A percentile compares a stretch with the other conserved stretches of the same genome.
These are phyloP conservation scores for Grammothele lineata DNA, from an alignment of 768 basidiomycete genomes.

Conservation along the genomic window DNA sequence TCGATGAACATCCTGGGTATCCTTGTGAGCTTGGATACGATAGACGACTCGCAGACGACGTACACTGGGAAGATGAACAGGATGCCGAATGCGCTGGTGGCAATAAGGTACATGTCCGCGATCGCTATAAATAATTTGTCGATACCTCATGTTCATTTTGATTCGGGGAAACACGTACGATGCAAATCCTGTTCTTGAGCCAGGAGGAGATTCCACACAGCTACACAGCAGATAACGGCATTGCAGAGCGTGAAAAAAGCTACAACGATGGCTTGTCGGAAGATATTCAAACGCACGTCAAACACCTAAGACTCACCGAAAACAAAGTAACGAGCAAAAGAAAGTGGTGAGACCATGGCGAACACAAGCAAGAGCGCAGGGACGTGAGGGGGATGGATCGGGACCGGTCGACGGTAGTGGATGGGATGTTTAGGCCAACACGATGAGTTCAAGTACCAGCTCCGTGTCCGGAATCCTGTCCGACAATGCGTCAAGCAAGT, in stretches of 20 bases:
- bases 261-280: slow-evolving; percentile 21
- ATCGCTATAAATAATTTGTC: slow-evolving; percentile 28
- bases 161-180: slow-evolving; percentile 31
- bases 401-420: slow-evolving; percentile 31
- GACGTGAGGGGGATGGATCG: slow-evolving; percentile 22
- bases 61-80: slow-evolving; percentile 58
- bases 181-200: slow-evolving; percentile 30
- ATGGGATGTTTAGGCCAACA: slow-evolving; percentile 9
- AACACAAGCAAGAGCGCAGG: slow-evolving; percentile 19
- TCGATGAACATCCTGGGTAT: slow-evolving; percentile 56
- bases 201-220: slow-evolving; percentile 66
- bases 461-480: slow-evolving; percentile 29
- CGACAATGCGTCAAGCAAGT: slow-evolving; percentile 23
- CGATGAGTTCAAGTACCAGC: slow-evolving; percentile 21
- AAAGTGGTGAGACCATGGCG: slow-evolving; percentile 43
- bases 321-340: slow-evolving; percentile 51
- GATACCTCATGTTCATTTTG: neutral
- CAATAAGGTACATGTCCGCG: slow-evolving; percentile 57
- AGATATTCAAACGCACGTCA: slow-evolving; percentile 1
- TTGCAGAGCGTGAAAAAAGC: slow-evolving; percentile 60
- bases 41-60: slow-evolving; percentile 19
- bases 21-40: neutral
- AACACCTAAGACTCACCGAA: slow-evolving; percentile 43
- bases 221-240: slow-evolving; percentile 58
- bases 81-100: slow-evolving; percentile 56